Base-by-base conservation (phyloP, 257 asterid species). In the Nicotiana paniculata region DNA sequence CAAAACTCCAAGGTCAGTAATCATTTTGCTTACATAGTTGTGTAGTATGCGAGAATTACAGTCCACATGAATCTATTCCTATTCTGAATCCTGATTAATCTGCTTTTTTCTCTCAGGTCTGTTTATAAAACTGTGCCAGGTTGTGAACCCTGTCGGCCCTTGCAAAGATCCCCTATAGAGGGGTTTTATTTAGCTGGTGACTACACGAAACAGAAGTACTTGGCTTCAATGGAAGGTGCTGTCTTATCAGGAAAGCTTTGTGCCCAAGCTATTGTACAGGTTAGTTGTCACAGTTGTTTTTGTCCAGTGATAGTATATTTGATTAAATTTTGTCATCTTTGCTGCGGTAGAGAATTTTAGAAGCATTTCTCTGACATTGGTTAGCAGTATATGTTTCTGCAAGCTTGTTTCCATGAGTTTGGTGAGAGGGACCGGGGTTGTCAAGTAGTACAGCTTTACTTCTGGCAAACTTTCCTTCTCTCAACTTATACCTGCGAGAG, bases 141-240 rank as follows among this genome's bases (percentile, higher is more conserved):
- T 64, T 79, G 95, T 13, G 99, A 96, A 88, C 97, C 96, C 7
- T 93, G 95, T 65, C 97, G 98, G 17, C 99, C 99, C 10, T 84
- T 94, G 78, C 99, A 96, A 84, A 92, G 86, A 83, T 94, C 99
- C 67, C 98, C 99, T 3, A 83, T 96, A 28, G 89, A 90, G 77
- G 98, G 98, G 68, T 93, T 96, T 84, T 96, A 96, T 86, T 87
- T 96, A 85, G 98, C 99, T 3, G 99, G 98, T 28, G 99, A 96
- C 88, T 96, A 96, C 79, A 96, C 99, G 13, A 96, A 96, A 91
- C 99, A 96, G 68, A 96, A 94, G 54, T 96, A 96, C 88, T 90
- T 96, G 88, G 99, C 99, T 18, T 94, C 98, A 8, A 96, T 96
- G 99, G 99, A 96, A 92, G 99, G 99, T 10, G 98, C 98, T 7